These are phyloP conservation scores for Sordariomycetes sp. DNA, from an alignment of 2,329 filamentous ascomycete genomes.

Conservation along the genomic window DNA sequence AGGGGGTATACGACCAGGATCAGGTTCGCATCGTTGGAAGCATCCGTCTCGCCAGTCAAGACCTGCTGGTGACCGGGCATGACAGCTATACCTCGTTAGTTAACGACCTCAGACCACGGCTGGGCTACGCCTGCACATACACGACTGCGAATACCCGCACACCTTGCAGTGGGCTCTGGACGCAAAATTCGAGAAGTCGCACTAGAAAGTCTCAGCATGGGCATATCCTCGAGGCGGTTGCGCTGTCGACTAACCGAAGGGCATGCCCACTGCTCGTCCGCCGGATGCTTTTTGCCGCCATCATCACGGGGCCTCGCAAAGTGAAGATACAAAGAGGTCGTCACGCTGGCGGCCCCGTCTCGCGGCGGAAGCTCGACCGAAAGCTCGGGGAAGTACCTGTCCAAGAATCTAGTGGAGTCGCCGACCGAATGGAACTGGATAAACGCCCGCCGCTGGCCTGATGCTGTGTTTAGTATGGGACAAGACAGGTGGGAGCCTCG, in stretches of 20 bases:
- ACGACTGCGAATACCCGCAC: constrained; percentile 14
- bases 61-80: constrained; percentile 12
- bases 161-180: constrained; percentile 22
- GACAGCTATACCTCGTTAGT: not conserved
- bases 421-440: constrained; percentile 25
- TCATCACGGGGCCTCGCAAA: constrained; percentile 24
- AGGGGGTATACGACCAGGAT: constrained; percentile 65
- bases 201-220: constrained; percentile 15
- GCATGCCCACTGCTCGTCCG: constrained; percentile 20
- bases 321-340: constrained; percentile 23
- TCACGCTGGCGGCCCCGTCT: constrained; percentile 23
- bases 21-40: constrained; percentile 49
- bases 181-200: constrained; percentile 24
- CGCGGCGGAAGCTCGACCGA: constrained; percentile 19
- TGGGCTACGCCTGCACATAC: not conserved
- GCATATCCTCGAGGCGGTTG: not conserved
- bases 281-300: constrained; percentile 13
- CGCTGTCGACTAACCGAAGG: constrained; percentile 13
- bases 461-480: constrained; percentile 9
- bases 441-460: constrained; percentile 25
- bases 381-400: constrained; percentile 26
- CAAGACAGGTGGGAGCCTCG: not conserved
- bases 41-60: constrained; percentile 34
- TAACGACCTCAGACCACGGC: not conserved
- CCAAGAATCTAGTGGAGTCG: constrained; percentile 25